Evolutionary conservation across 164 flowering plant genomes (phyloP), one percentile per base, ranked within the genome.

Genomic region (Vitis labrusca): DNA sequence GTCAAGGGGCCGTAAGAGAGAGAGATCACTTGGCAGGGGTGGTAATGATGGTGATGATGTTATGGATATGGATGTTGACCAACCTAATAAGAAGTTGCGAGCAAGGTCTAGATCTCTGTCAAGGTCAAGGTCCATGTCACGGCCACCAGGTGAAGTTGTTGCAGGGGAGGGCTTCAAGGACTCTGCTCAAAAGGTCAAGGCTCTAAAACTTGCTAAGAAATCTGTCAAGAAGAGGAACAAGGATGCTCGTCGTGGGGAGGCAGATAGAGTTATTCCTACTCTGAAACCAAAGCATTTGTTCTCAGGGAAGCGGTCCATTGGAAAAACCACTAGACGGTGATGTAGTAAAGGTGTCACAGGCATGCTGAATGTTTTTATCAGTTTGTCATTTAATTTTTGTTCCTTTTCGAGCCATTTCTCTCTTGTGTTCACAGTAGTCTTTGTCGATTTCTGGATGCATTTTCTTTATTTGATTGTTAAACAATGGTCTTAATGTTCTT

Each of bases 141-240:
- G 92, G 48, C 90, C 92, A 12, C 96, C 86, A 15, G 60, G 76
- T 82, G 95, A 87, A 76, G 79, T 91, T 74, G 81, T 83, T 10
- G 94, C 94, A 1, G 98, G 95, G 1, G 91, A 88, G 75, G 98
- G 98, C 50, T 81, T 81, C 68, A 91, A 76, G 80, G 97, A 93
- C 74, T 74, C 88, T 32, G 75, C 76, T 56, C 92, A 87, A 66
- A 91, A 89, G 80, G 55, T 54, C 23, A 84, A 86, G 78, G 93
- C 93, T 37, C 19, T 86, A 50, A 83, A 80, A 37, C 56, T 86
- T 64, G 85, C 77, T 10, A 82, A 80, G 80, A 85, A 81, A 57
- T 83, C 95, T 59, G 71, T 44, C 14, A 83, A 75, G 73, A 81
- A 77, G 78, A 85, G 97, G 78, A 89, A 92, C 79, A 94, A 92